phyloP scores from a whole-genome alignment of 371 early-diverging fungal species.

The Mucor mucedo region DNA sequence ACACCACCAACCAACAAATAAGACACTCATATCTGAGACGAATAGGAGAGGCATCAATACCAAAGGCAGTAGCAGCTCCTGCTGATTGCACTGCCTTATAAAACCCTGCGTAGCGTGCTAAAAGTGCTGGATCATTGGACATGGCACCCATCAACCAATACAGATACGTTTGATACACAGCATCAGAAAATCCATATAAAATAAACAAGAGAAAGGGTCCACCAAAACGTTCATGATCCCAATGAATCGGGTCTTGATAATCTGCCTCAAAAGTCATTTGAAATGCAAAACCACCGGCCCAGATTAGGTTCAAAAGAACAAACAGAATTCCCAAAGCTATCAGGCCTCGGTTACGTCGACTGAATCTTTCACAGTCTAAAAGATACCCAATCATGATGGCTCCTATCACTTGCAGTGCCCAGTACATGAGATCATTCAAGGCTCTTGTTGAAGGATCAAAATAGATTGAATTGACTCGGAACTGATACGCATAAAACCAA shows the following conservation, averaged over 20 bases:
- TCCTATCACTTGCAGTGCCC: conserved; percentile 73
- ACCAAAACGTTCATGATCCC: conserved; percentile 39
- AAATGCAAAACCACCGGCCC: conserved; percentile 67
- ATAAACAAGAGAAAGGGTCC: conserved; percentile 70
- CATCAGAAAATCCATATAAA: conserved; percentile 70
- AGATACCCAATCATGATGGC: conserved; percentile 59
- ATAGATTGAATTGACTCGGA: conserved; percentile 48
- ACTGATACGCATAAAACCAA: conserved; percentile 79
- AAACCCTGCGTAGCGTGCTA: conserved; percentile 78
- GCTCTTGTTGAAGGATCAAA: conserved; percentile 66
- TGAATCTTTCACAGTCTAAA: conserved; percentile 53
- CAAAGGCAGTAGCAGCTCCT: conserved; percentile 46
- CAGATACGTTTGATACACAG: conserved; percentile 72
- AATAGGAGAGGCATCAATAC: conserved; percentile 41
- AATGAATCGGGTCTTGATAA: conserved; percentile 33
- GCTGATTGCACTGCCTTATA: conserved; percentile 73
- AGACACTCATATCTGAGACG: conserved; percentile 44
- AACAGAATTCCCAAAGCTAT: conserved; percentile 55
- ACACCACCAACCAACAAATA: conserved; percentile 40
- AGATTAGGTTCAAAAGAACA: conserved; percentile 56
- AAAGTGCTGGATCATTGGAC: conserved; percentile 67
- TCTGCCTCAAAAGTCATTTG: conserved; percentile 54
- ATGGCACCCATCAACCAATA: conserved; percentile 85
- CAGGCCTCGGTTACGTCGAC: conserved; percentile 59
- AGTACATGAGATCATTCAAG: conserved; percentile 74